These are phyloP conservation scores for Bacterosira constricta DNA, from an alignment of 108 stramenopile species.

Conservation along the genomic window DNA sequence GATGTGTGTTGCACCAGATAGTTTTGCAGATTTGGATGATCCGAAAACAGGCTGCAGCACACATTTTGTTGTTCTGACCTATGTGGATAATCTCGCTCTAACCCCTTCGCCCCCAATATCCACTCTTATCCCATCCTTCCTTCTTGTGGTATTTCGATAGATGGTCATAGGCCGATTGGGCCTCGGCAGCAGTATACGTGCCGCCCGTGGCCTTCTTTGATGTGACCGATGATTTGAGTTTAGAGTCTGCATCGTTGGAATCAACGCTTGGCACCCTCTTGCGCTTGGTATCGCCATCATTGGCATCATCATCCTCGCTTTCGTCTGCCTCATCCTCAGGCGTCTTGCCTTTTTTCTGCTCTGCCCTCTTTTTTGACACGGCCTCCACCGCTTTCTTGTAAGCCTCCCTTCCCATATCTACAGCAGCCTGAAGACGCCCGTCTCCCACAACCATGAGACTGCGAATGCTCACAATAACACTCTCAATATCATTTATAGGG, in stretches of 20 bases:
- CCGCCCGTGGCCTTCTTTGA: constrained; percentile 35
- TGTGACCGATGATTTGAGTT: not conserved
- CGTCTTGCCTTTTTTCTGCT: constrained; percentile 13
- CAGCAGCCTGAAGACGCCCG: constrained; percentile 76
- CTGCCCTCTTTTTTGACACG: constrained; percentile 10
- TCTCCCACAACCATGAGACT: constrained; percentile 91
- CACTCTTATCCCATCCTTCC: constrained; percentile 87
- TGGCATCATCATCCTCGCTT: constrained; percentile 1
- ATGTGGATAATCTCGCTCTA: too few relatives aligned
- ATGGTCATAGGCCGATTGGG: constrained; percentile 80
- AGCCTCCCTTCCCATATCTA: constrained; percentile 49
- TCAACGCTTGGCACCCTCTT: constrained; percentile 34
- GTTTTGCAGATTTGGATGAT: too few relatives aligned
- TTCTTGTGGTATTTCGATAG: constrained; percentile 83
- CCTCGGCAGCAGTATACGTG: constrained; percentile 69
- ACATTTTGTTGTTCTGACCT: too few relatives aligned
- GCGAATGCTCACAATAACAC: constrained; percentile 90
- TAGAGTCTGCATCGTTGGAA: constrained; percentile 11
- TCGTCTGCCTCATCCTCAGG: constrained; percentile 27
- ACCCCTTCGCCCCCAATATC: constrained; percentile 86
- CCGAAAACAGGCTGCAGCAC: too few relatives aligned
- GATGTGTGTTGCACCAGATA: too few relatives aligned
- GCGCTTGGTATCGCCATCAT: constrained; percentile 33
- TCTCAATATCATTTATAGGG: constrained; percentile 93
- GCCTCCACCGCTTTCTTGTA: constrained; percentile 33